Evolutionary conservation across 2,329 filamentous ascomycete species (phyloP), one percentile per base, ranked within the genome.

Genomic region (Pseudocercospora fijiensis): DNA sequence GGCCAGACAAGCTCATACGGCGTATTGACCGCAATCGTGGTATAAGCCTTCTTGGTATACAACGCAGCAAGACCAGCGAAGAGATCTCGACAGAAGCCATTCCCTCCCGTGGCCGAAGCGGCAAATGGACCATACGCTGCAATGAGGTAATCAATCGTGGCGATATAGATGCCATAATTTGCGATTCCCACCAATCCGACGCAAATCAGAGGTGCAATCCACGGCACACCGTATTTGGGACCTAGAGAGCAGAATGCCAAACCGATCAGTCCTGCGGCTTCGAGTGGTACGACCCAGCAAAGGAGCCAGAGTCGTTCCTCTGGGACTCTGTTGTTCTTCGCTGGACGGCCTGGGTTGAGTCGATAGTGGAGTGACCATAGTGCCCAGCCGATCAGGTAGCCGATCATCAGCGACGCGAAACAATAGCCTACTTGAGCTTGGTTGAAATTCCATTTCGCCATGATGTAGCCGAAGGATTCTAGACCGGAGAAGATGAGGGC

Each of bases 401-500:
- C 88, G 24, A 90, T 67, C 22, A 88, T 82, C 47, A 91, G 86
- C 2, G 74, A 71, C 41, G 66, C 68, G 73, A 91, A 89, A 0
- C 85, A 76, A 22, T 90, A 78, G 0, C 87, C 87, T 1, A 86
- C 77, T 8, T 82, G 76, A 1, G 87, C 76, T 7, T 82, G 81
- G 22, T 77, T 77, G 69, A 91, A 91, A 51, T 77, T 71, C 87
- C 88, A 92, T 16, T 79, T 76, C 11, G 52, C 53, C 70, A 90
- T 90, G 1, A 92, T 88, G 1, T 90, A 80, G 0, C 79, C 77
- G 69, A 90, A 92, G 0, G 86, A 89, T 74, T 91, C 87, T 60
- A 91, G 86, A 74, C 89, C 90, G 81, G 90, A 90, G 79, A 91
- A 92, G 76, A 91, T 91, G 3, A 92, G 83, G 2, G 88, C 88